phyloP scores from a whole-genome alignment of 352 stramenopile genomes.

The Phytophthora citrophthora region DNA sequence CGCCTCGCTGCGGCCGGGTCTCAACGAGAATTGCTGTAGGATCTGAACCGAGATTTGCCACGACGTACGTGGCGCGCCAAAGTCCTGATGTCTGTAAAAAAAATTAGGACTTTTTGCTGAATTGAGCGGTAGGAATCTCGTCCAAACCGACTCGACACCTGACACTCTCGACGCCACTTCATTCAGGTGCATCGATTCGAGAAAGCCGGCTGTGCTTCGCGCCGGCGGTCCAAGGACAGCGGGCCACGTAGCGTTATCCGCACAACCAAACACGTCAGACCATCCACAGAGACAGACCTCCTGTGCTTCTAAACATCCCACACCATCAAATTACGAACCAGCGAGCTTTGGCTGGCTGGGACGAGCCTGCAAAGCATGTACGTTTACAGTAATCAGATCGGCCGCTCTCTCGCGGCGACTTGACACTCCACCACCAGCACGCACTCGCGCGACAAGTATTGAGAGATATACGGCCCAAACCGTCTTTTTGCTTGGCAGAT shows the following conservation, averaged over 20 bases:
- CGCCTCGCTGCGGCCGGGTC: not conserved
- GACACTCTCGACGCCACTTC: not conserved
- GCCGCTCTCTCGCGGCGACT: slow-evolving; percentile 17
- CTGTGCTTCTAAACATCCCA: slow-evolving; percentile 20
- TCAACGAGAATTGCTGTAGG: not conserved
- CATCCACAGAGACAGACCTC: slow-evolving; percentile 24
- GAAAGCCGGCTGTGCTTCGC: slow-evolving; percentile 3
- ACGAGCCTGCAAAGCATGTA: slow-evolving; percentile 11
- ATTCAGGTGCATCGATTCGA: slow-evolving; percentile 20
- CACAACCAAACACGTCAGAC: slow-evolving; percentile 2
- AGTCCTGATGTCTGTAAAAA: slow-evolving; percentile 9
- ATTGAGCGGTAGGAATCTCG: slow-evolving; percentile 31
- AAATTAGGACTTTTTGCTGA: slow-evolving; percentile 21
- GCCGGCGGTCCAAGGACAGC: slow-evolving; percentile 7
- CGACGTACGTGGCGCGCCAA: slow-evolving; percentile 8
- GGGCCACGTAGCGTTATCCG: slow-evolving; percentile 28
- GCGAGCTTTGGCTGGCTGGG: slow-evolving; percentile 18
- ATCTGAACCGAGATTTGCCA: slow-evolving; percentile 25
- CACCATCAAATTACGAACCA: not conserved
- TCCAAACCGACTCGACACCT: slow-evolving; percentile 28
- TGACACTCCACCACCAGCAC: slow-evolving; percentile 30
- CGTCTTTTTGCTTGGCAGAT: slow-evolving; percentile 14
- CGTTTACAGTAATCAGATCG: slow-evolving; percentile 15
- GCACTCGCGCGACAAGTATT: slow-evolving; percentile 27
- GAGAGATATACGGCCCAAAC: slow-evolving; percentile 35